Evolutionary conservation across 768 basidiomycete genomes (phyloP), one percentile per base, ranked within the genome.

Genomic region (Gymnopilus dilepis): DNA sequence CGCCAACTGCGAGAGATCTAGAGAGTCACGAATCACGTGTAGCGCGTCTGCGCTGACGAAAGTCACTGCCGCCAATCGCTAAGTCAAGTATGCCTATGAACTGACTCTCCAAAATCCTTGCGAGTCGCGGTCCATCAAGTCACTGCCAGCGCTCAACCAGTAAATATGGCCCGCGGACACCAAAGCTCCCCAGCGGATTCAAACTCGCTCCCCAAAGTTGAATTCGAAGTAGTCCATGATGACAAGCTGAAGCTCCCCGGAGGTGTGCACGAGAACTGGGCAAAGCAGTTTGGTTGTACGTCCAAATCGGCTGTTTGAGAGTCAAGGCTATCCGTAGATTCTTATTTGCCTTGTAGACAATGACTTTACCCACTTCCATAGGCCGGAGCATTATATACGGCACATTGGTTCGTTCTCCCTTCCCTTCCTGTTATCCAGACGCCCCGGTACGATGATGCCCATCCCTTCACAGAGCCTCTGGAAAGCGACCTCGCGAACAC

Each of bases 401-500:
- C 87, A 97, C 72, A 93, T 97, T 65, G 95, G 94, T 94, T 68
- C 70, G 26, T 38, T 6, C 33, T 24, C 37, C 22, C 3, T 17
- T 28, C 37, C 51, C 24, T 37, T 28, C 22, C 26, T 7, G n/a
- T 28, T 48, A n/a, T n/a, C n/a, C n/a, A 13, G 57, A 12, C 28
- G 33, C 30, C 47, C 56, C 31, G 42, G 11, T 42, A 15, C 13
- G 26, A 42, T 21, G 60, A 60, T 59, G 41, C 38, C 19, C 40
- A 15, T 30, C n/a, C 56, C 33, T 48, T 51, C 26, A 22, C 70
- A 94, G 95, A 97, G 69, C 97, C 97, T 0, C 79, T 97, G 65
- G 97, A 99, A 72, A 87, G 86, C 48, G 97, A 99, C 65, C 85
- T 99, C 17, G 90, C 91, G 6, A 85, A 86, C 38, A 95, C 97